These are phyloP conservation scores for Sicyos edulis DNA, from an alignment of 306 rosid genomes.

Conservation along the genomic window DNA sequence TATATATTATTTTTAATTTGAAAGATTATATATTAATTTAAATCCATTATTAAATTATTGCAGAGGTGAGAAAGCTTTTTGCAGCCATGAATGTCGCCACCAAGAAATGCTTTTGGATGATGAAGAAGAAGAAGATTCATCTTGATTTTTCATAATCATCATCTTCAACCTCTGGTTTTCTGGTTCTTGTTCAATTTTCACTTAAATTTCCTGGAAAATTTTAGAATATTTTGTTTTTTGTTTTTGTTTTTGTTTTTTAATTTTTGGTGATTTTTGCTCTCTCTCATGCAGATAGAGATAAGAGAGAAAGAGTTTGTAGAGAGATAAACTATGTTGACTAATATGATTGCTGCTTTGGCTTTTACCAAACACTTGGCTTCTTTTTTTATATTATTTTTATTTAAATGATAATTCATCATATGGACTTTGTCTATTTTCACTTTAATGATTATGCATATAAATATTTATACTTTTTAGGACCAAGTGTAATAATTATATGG, in stretches of 20 bases:
- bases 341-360: constrained; percentile 17
- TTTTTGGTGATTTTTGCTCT: not conserved
- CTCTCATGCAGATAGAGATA: constrained; percentile 23
- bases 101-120: constrained; percentile 73
- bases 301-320: constrained; percentile 11
- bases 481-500: too few species aligned
- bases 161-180: not conserved
- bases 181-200: constrained; percentile 11
- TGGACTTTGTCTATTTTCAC: not conserved
- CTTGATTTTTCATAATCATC: constrained; percentile 4
- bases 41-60: constrained; percentile 14
- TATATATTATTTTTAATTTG: not conserved
- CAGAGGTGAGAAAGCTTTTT: constrained; percentile 92
- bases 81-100: constrained; percentile 74
- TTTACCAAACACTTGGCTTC: not conserved
- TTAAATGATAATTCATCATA: too few species aligned
- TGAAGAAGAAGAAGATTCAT: constrained; percentile 21
- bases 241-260: not conserved
- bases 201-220: not conserved
- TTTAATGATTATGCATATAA: too few species aligned
- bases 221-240: not conserved
- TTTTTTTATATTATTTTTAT: too few species aligned
- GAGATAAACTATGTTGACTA: constrained; percentile 11
- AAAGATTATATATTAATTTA: not conserved
- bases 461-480: too few species aligned